Evolutionary conservation across 163 green algal species (phyloP).

Genomic region (Coccomyxa subellipsoidea): DNA sequence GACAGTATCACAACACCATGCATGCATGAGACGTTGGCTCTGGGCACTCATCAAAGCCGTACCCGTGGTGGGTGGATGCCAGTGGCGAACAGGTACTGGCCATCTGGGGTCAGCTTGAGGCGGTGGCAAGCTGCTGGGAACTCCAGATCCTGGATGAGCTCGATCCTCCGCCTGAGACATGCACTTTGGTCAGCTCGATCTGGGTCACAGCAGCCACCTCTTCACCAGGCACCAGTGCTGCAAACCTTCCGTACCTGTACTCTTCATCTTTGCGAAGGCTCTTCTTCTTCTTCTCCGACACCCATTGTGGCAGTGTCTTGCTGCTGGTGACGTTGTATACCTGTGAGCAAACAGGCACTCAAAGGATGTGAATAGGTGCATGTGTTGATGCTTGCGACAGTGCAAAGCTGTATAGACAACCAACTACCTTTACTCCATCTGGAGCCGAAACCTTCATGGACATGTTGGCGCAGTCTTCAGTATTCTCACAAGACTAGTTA

Average conservation of each 20-base stretch:
- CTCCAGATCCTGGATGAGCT: constrained; percentile 85
- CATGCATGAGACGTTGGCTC: neutral
- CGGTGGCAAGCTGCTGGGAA: constrained; percentile 83
- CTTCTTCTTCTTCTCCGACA: constrained; percentile 83
- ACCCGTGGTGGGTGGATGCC: constrained; percentile 82
- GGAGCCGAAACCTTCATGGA: constrained; percentile 68
- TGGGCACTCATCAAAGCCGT: too few species aligned
- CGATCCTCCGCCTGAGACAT: constrained; percentile 34
- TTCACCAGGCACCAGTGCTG: neutral
- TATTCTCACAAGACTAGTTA: too few species aligned
- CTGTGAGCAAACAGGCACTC: constrained; percentile 37
- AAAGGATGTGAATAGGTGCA: neutral
- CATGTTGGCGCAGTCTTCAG: neutral
- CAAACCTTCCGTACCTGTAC: constrained; percentile 48
- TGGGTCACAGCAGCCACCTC: neutral
- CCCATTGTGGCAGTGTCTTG: constrained; percentile 86
- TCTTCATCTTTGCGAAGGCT: constrained; percentile 75
- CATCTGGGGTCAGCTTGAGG: constrained; percentile 84
- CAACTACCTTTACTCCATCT: constrained; percentile 81
- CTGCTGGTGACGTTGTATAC: constrained; percentile 91
- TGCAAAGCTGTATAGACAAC: too few species aligned
- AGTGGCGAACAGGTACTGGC: constrained; percentile 86
- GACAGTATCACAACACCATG: neutral
- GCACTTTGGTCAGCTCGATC: neutral
- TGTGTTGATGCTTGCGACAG: neutral